Percentiles rank a stretch among this genome's conserved stretches.
Conservation (phyloP, 2,329 filamentous ascomycete species). For the Alternaria ventricosa region DNA sequence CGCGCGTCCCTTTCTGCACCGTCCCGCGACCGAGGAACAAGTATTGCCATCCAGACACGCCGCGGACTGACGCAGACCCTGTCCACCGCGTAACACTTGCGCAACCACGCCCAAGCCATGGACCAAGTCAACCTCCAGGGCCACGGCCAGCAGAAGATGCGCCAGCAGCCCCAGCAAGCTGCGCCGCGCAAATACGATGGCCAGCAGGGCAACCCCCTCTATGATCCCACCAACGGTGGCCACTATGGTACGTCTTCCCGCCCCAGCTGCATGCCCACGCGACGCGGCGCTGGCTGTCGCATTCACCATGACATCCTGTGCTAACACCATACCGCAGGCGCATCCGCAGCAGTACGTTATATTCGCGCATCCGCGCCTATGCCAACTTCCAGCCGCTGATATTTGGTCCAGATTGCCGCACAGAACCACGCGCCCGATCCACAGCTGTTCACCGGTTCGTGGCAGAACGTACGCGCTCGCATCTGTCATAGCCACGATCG, state of each 20-base stretch:
- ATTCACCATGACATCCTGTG: constrained; percentile 6
- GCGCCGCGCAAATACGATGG: constrained; percentile 57
- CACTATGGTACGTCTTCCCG: constrained; percentile 55
- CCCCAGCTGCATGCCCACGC: not conserved
- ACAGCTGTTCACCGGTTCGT: constrained; percentile 91
- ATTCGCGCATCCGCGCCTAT: constrained; percentile 17
- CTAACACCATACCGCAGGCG: constrained; percentile 57
- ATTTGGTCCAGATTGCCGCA: constrained; percentile 72
- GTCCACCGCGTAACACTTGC: constrained; percentile 43
- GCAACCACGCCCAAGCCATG: constrained; percentile 40
- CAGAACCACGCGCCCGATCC: constrained; percentile 87
- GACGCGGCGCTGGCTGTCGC: constrained; percentile 10
- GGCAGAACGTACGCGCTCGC: constrained; percentile 76
- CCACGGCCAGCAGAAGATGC: constrained; percentile 48
- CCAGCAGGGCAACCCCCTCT: constrained; percentile 56
- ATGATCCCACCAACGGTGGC: constrained; percentile 55
- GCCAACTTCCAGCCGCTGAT: constrained; percentile 33
- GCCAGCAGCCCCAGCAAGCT: constrained; percentile 42
- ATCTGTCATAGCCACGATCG: not conserved
- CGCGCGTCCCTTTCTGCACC: constrained; percentile 26
- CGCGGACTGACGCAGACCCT: constrained; percentile 31
- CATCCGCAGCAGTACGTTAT: constrained; percentile 69
- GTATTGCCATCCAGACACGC: constrained; percentile 10
- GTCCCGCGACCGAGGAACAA: constrained; percentile 16
- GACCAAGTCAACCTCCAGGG: constrained; percentile 46